A percentile compares a stretch with the other conserved stretches of the same genome.
phyloP scores from a whole-genome alignment of 306 rosid species.

The Pyrus pyrifolia region DNA sequence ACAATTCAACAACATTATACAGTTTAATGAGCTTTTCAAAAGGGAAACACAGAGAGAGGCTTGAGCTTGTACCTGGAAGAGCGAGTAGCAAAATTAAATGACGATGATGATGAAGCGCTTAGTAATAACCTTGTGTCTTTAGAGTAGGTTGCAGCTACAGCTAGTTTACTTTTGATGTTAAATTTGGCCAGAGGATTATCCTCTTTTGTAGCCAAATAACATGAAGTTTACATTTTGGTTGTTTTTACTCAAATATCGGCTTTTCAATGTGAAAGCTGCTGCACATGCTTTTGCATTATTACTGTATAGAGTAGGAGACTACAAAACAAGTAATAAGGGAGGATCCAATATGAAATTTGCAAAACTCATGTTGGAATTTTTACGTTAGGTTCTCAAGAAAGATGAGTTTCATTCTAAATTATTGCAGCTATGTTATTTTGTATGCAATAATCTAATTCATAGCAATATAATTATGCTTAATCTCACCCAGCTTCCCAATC shows the following conservation, averaged over 20 bases:
- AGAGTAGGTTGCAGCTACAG: constrained; percentile 22
- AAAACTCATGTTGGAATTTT: not conserved
- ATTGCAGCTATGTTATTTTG: too few relatives aligned
- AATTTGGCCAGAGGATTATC: constrained; percentile 23
- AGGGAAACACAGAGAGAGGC: not conserved
- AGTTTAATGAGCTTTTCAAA: constrained; percentile 34
- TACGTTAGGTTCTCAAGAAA: too few relatives aligned
- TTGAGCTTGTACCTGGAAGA: not conserved
- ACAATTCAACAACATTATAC: constrained; percentile 93
- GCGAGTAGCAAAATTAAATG: not conserved
- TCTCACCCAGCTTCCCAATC: constrained; percentile 47
- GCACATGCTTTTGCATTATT: not conserved
- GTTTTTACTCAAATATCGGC: not conserved
- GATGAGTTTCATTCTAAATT: too few relatives aligned
- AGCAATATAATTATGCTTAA: constrained; percentile 42
- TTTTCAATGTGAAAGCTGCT: constrained; percentile 1
- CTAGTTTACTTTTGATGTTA: constrained; percentile 21
- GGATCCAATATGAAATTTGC: not conserved
- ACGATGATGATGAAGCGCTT: constrained; percentile 38
- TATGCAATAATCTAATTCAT: constrained; percentile 29
- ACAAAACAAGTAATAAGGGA: not conserved
- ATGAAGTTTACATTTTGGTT: constrained; percentile 14
- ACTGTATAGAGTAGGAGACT: not conserved
- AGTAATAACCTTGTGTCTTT: constrained; percentile 18
- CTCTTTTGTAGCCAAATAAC: constrained; percentile 40